Base-by-base conservation (phyloP, 139 green algal species). In the Picochlorum sp. region DNA sequence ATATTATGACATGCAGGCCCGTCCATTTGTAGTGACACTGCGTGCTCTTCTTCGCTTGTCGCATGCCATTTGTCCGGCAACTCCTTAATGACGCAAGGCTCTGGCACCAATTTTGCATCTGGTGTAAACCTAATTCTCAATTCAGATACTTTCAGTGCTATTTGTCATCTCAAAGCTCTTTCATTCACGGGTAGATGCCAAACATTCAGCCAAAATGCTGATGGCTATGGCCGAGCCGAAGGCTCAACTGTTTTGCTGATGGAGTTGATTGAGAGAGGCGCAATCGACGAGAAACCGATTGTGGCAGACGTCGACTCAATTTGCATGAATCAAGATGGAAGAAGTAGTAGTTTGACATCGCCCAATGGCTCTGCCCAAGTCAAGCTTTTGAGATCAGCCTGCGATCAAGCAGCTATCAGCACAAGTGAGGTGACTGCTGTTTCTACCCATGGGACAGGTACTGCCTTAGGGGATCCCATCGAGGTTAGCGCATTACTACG, bases 281-380 rank as follows among this genome's bases (percentile, higher is more conserved):
- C 44, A 41, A 51, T 34, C 4, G 28, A 47, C 21, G 59, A 15
- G 1, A 37, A 11, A 6, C 4, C n/a, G 0, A 2, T 18, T 37
- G 34, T 9, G 28, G 70, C 70, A 8, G 3, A 88, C 20, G 18
- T 94, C 0, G 44, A 58, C 1, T 79, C 82, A 11, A 81, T 68
- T 18, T 73, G 83, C 2, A 85, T 96, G 9, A 95, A 95, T 69
- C 87, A 95, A 74, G 90, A 94, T 61, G 90, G 90, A 10, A 80
- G 89, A 44, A 90, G 82, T 49, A 89, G 77, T 58, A 79, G 80
- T 34, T 69, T 96, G 9, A 96, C 89, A 2, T 89, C 89, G 2
- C 85, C 87, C 1, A 83, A 92, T 51, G 87, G 87, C 2, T 83
- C 83, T 1, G 75, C 76, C 9, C 88, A 95, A 58, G 66, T 77